These are phyloP conservation scores for Trametes sp. DNA, from an alignment of 1,284 basidiomycete genomes.

Conservation along the genomic window DNA sequence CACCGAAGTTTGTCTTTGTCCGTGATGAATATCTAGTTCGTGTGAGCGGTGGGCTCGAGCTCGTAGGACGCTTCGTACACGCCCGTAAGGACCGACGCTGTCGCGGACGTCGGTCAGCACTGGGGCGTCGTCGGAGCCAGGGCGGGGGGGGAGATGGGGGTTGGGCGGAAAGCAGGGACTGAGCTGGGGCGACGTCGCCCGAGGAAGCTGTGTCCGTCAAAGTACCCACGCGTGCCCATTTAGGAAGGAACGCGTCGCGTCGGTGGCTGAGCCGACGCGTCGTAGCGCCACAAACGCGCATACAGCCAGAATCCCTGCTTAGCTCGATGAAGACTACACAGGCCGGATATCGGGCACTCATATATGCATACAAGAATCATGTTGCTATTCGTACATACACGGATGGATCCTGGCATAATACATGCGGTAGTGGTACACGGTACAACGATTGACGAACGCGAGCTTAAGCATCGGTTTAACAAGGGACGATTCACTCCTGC, in stretches of 20 bases:
- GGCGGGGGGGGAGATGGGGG: too few relatives aligned
- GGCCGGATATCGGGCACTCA: too few relatives aligned
- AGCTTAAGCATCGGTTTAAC: background rate
- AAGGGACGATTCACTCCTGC: background rate
- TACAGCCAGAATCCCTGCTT: too few relatives aligned
- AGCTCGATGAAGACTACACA: too few relatives aligned
- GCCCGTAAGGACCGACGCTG: too few relatives aligned
- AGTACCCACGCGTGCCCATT: slow-evolving; percentile 23
- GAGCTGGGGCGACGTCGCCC: background rate
- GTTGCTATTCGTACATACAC: slow-evolving; percentile 18
- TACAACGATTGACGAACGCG: slow-evolving; percentile 5
- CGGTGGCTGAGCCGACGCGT: slow-evolving; percentile 21
- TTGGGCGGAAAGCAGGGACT: background rate
- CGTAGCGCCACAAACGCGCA: background rate
- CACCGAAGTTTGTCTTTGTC: background rate
- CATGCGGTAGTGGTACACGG: slow-evolving; percentile 3
- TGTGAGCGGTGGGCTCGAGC: too few relatives aligned
- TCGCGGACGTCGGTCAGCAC: background rate
- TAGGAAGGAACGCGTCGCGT: slow-evolving; percentile 25
- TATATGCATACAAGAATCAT: background rate
- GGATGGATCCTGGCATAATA: background rate
- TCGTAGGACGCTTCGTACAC: too few relatives aligned
- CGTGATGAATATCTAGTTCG: too few relatives aligned
- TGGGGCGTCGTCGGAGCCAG: too few relatives aligned
- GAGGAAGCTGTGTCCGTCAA: slow-evolving; percentile 8